Evolutionary conservation across 2,329 filamentous ascomycete genomes (phyloP), one percentile per base, ranked within the genome.

Genomic region (Chalaropsis thielavioides): DNA sequence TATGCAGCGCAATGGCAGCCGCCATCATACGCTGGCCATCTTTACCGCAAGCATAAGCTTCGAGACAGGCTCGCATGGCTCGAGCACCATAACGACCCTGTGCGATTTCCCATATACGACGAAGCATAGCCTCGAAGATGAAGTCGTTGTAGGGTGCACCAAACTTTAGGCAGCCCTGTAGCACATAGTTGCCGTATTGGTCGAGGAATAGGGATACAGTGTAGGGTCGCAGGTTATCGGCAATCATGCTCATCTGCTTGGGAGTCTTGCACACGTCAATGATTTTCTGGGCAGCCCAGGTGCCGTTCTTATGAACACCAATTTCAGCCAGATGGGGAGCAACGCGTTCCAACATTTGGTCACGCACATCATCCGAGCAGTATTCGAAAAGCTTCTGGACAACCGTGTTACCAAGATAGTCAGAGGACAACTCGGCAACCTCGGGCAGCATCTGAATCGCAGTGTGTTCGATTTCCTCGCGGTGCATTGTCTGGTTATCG

Each of bases 251-350:
- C 86, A 94, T 92, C 76, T 97, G 92, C 49, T 80, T 78, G 5
- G 88, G 85, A 0, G 88, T 90, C 76, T 94, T 90, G 74, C 91
- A 92, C 6, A 96, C 90, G 71, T 97, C 92, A 70, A 99, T 97
- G 72, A 99, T 97, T 81, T 97, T 99, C 76, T 99, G 94, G 0
- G 94, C 94, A 64, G 94, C 94, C 94, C 94, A 99, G 0, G 94
- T 99, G 68, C 94, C 94, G 72, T 99, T 99, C 83, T 99, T 99
- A 81, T 99, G 94, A 7, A 96, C 86, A 71, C 94, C 94, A 75
- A 97, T 96, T 76, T 97, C 92, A 31, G 92, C 91, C 73, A 97
- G 83, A 73, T 96, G 92, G 66, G 92, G 92, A 2, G 89, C 85
- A 71, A 99, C 95, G 72, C 92, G 85, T 15, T 79, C 76, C 66